Base-by-base conservation (phyloP, 202 grass and related monocot genomes). In the Setaria italica region DNA sequence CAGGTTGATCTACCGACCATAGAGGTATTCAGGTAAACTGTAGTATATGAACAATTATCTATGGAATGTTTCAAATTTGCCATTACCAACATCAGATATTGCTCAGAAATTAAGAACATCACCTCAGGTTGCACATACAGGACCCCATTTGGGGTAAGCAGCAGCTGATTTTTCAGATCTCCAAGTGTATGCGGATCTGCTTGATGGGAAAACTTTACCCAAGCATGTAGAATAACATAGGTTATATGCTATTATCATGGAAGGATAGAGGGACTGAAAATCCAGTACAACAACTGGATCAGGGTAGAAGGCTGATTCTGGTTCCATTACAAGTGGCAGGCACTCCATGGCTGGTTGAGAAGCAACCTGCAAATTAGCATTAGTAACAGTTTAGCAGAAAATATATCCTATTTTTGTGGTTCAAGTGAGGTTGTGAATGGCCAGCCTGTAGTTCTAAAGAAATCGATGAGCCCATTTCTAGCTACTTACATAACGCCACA, bases 201-300 rank as follows among this genome's bases (percentile, higher is more conserved):
- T 91, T 3, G 95, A 95, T 13, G 95, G 95, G 75, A 95, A 87
- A 84, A 98, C 81, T 91, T 98, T 98, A 55, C 95, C 95, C 90
- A 98, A 90, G 82, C 95, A 98, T 73, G 95, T 95, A 82, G 83
- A 92, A 80, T 93, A 98, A 87, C 95, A 98, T 70, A 95, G 81
- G 74, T 98, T 98, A 84, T 98, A 98, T 74, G 95, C 93, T 89
- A 98, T 98, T 91, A 95, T 94, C 95, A 98, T 98, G 30, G 93
- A 95, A 78, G 95, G 95, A 85, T 98, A 98, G 84, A 98, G 95
- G 79, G 95, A 98, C 81, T 98, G 95, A 75, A 98, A 98, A 88
- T 98, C 93, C 89, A 98, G 82, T 57, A 98, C 89, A 86, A 98
- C 86, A 85, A 98, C 91, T 78, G 95, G 95, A 30, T 98, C 95